Evolutionary conservation across 1,284 basidiomycete genomes (phyloP).

Genomic region (Marasmius sp.): DNA sequence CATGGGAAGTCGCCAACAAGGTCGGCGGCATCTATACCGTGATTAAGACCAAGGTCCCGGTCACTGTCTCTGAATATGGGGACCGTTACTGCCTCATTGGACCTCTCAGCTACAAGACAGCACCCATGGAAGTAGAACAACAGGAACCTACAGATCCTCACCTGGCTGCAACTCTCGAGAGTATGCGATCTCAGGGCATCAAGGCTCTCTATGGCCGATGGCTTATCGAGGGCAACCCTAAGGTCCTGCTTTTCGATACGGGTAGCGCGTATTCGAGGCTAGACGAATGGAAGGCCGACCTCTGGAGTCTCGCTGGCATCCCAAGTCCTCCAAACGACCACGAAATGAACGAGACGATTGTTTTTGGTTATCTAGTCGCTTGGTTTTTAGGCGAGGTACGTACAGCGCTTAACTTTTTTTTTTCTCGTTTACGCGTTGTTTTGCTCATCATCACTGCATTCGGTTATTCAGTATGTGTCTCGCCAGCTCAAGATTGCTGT

Average conservation of each 20-base stretch:
- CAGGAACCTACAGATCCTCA: conserved; percentile 81
- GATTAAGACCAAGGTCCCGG: conserved; percentile 98
- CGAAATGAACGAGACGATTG: conserved; percentile 98
- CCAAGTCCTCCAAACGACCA: conserved; percentile 94
- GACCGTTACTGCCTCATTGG: conserved; percentile 94
- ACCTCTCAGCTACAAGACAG: conserved; percentile 94
- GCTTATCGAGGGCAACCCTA: conserved; percentile 95
- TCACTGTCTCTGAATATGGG: conserved; percentile 92
- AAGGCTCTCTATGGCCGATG: conserved; percentile 95
- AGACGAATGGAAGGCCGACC: conserved; percentile 98
- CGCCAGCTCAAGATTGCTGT: conserved; percentile 83
- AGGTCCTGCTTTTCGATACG: conserved; percentile 94
- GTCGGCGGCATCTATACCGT: conserved; percentile 99
- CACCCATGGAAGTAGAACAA: conserved; percentile 97
- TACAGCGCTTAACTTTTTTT: conserved; percentile 14
- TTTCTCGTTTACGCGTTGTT: conserved; percentile 9
- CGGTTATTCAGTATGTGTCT: conserved; percentile 64
- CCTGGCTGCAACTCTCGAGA: conserved; percentile 67
- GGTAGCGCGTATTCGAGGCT: conserved; percentile 85
- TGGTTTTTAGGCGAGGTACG: conserved; percentile 98
- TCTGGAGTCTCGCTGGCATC: conserved; percentile 98
- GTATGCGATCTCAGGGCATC: conserved; percentile 86
- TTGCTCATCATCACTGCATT: conserved; percentile 14
- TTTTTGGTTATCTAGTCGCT: conserved; percentile 98
- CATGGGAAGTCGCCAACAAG: conserved; percentile 96